Base-by-base conservation (phyloP, 495 filamentous ascomycete genomes). In the Neurospora africana region DNA sequence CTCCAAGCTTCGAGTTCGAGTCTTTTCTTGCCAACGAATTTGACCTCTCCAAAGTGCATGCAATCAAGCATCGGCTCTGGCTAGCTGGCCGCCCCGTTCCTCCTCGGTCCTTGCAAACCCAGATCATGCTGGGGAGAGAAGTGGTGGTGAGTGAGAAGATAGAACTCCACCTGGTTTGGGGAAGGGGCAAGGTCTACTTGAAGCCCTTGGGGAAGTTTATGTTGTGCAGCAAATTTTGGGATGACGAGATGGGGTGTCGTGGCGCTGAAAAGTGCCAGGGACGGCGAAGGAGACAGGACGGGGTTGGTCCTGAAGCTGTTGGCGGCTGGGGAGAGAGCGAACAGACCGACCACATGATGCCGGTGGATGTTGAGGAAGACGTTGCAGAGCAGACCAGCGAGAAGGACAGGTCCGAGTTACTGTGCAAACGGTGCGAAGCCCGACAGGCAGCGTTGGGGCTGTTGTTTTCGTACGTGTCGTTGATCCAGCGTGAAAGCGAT, bases 81-180 rank as follows among this genome's bases (percentile, higher is more conserved):
- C 35, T 84, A 10, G 81, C 76, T 10, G 82, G 85, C 2, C 75
- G 74, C 5, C 81, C 82, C 3, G 72, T 76, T 47, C 77, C 78
- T 2, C 78, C 84, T 1, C 79, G 80, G 11, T 76, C 83, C 9
- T 76, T 86, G 23, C 80, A 84, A 69, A 74, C 75, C 23, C 83
- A 86, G 40, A 21, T 78, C 15, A 40, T 78, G 5, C 72, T 79
- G 4, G 72, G 73, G 5, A 76, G 84, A 23, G 75, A 84, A 0
- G 84, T 88, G n/a, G 70, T 79, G 17, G 74, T 85, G 38, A 79
- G 81, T 37, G 82, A 86, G 69, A 74, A 76, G 27, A 79, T 82
- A 19, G 80, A 84, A 40, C 68, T 82, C 35, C 83, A 84, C 70
- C 75, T 86, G 3, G 79, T 85, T 19, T 85, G 82, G 85, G 75